Percentiles rank a stretch among this genome's conserved stretches.
Evolutionary conservation across 2,329 filamentous ascomycete genomes (phyloP).

Genomic region (Alternaria sp.): DNA sequence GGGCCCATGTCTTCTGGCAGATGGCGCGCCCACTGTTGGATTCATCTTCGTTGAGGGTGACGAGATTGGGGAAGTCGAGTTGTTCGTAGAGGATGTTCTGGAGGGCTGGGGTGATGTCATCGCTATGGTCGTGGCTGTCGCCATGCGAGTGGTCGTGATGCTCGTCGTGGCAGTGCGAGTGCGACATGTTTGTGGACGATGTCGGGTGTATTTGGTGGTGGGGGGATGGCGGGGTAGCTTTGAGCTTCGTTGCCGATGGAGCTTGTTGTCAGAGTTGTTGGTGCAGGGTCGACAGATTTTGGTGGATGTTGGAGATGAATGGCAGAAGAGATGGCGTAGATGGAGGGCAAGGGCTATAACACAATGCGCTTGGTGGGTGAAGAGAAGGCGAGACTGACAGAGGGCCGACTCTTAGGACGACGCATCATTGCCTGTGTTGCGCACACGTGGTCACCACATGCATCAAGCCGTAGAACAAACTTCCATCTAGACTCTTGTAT

Average conservation of each 20-base stretch:
- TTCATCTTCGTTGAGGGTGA: constrained; percentile 81
- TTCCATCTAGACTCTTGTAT: constrained; percentile 4
- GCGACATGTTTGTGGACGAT: constrained; percentile 17
- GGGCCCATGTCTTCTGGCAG: constrained; percentile 89
- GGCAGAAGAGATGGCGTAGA: background rate
- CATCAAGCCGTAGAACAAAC: constrained; percentile 1
- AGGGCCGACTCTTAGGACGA: constrained; percentile 15
- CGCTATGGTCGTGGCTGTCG: constrained; percentile 77
- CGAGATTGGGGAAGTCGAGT: constrained; percentile 86
- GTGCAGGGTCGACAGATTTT: constrained; percentile 6
- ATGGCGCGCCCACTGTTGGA: constrained; percentile 75
- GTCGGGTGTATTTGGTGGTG: constrained; percentile 13
- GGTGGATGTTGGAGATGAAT: background rate
- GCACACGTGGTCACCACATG: constrained; percentile 32
- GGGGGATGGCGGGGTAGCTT: constrained; percentile 45
- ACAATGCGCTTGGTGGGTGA: background rate
- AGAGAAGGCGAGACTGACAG: constrained; percentile 14
- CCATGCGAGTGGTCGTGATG: constrained; percentile 43
- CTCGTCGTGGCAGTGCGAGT: constrained; percentile 36
- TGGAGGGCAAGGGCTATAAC: constrained; percentile 12
- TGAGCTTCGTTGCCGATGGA: constrained; percentile 4
- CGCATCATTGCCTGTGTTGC: constrained; percentile 11
- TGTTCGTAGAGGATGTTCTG: constrained; percentile 92
- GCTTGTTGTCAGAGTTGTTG: background rate
- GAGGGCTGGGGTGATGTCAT: constrained; percentile 90